Percentiles rank a stretch among this genome's conserved stretches.
phyloP scores from a whole-genome alignment of 2,329 filamentous ascomycete genomes.

The Colletotrichum graminicola region DNA sequence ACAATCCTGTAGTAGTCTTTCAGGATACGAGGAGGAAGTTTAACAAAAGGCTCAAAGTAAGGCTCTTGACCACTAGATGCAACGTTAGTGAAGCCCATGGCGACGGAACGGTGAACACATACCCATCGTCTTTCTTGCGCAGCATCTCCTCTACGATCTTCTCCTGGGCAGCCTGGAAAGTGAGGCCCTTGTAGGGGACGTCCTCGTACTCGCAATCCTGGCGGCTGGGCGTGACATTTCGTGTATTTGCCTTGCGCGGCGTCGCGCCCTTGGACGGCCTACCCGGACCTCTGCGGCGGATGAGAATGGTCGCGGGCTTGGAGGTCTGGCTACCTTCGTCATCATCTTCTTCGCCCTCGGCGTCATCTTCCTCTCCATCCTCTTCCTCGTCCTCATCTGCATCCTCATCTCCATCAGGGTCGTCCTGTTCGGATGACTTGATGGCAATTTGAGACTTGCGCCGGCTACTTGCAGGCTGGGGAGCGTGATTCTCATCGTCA shows the following conservation, averaged over 20 bases:
- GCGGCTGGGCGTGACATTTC: conserved; percentile 55
- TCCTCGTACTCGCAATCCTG: conserved; percentile 66
- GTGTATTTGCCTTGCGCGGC: conserved; percentile 48
- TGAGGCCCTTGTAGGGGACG: conserved; percentile 76
- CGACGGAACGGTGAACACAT: conserved; percentile 47
- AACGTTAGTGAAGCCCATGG: conserved; percentile 26
- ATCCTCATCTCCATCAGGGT: conserved; percentile 47
- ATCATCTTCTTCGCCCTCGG: conserved; percentile 51
- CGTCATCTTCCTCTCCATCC: conserved; percentile 48
- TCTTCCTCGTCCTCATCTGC: conserved; percentile 46
- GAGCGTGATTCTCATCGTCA: conserved; percentile 42
- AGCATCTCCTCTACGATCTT: conserved; percentile 84
- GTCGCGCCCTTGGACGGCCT: conserved; percentile 52
- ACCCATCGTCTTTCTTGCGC: conserved; percentile 75
- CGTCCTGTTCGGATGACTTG: conserved; percentile 46
- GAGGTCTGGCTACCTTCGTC: conserved; percentile 48
- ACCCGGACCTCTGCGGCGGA: conserved; percentile 54
- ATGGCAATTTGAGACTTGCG: conserved; percentile 34
- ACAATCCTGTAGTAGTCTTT: conserved; percentile 92
- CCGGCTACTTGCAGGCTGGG: conserved; percentile 32
- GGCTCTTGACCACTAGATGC: conserved; percentile 73
- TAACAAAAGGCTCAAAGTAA: conserved; percentile 80
- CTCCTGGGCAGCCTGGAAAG: conserved; percentile 87
- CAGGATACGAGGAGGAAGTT: conserved; percentile 79
- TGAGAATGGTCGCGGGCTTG: conserved; percentile 51